phyloP scores from a whole-genome alignment of 2,329 filamentous ascomycete species.

The Celoporthe dispersa region DNA sequence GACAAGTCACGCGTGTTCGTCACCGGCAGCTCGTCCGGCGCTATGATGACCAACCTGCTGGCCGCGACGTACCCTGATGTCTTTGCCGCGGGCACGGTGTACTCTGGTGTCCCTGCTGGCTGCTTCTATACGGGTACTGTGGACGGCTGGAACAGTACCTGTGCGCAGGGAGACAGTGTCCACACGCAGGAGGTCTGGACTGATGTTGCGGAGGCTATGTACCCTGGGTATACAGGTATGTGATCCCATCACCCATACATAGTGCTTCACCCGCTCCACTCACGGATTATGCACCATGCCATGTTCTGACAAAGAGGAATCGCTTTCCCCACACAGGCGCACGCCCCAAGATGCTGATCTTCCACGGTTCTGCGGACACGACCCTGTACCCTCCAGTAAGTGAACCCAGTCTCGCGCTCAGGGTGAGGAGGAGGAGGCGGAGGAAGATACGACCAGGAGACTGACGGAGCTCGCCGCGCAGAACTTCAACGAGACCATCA shows the following conservation, averaged over 20 bases:
- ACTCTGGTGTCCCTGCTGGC: slow-evolving; percentile 59
- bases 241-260: neutral
- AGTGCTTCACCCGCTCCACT: no score
- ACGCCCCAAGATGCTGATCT: slow-evolving; percentile 46
- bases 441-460: neutral
- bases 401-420: neutral
- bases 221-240: slow-evolving; percentile 52
- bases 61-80: slow-evolving; percentile 59
- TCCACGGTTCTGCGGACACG: slow-evolving; percentile 50
- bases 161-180: slow-evolving; percentile 54
- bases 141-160: slow-evolving; percentile 58
- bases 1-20: slow-evolving; percentile 54
- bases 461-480: slow-evolving; percentile 31
- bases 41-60: slow-evolving; percentile 60
- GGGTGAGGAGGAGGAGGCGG: neutral
- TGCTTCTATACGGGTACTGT: slow-evolving; percentile 51
- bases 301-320: neutral
- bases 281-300: neutral
- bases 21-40: slow-evolving; percentile 52
- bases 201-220: slow-evolving; percentile 49
- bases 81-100: slow-evolving; percentile 55
- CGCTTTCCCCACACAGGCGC: neutral
- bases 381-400: slow-evolving; percentile 40
- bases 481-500: slow-evolving; percentile 48
- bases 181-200: slow-evolving; percentile 48